Evolutionary conservation across 805 yeast genomes (phyloP).

Genomic region (Metschnikowia rubicola): DNA sequence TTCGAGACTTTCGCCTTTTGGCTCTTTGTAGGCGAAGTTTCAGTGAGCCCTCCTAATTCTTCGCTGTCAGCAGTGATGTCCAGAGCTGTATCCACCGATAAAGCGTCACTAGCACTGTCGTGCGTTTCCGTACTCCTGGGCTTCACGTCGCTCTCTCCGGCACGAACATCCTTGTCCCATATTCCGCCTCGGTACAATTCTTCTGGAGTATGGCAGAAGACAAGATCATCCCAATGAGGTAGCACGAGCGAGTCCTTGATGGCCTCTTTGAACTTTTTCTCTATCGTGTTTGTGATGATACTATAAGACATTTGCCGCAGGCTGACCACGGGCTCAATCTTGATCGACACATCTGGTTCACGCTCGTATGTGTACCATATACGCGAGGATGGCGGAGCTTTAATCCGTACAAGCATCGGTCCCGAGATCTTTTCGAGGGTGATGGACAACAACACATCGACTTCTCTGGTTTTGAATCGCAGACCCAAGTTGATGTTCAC

Average conservation of each 20-base stretch:
- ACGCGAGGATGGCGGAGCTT: constrained; percentile 88
- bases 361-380: constrained; percentile 85
- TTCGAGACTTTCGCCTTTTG: constrained; percentile 7
- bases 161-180: constrained; percentile 55
- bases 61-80: constrained; percentile 1
- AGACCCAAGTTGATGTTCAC: constrained; percentile 72
- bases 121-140: neutral
- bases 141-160: neutral
- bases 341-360: constrained; percentile 72
- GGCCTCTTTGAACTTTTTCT: constrained; percentile 73
- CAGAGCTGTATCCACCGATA: constrained; percentile 5
- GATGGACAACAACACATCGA: constrained; percentile 68
- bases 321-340: constrained; percentile 88
- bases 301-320: constrained; percentile 76
- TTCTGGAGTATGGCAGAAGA: constrained; percentile 58
- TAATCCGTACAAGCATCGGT: constrained; percentile 61
- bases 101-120: neutral
- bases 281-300: constrained; percentile 76
- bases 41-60: neutral
- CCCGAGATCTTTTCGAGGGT: constrained; percentile 71
- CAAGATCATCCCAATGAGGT: constrained; percentile 87
- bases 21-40: constrained; percentile 2
- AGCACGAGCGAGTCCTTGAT: constrained; percentile 74
- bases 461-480: constrained; percentile 70
- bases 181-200: constrained; percentile 90